These are phyloP conservation scores for Fonsecaea monophora DNA, from an alignment of 2,329 filamentous ascomycete species.

Conservation along the genomic window DNA sequence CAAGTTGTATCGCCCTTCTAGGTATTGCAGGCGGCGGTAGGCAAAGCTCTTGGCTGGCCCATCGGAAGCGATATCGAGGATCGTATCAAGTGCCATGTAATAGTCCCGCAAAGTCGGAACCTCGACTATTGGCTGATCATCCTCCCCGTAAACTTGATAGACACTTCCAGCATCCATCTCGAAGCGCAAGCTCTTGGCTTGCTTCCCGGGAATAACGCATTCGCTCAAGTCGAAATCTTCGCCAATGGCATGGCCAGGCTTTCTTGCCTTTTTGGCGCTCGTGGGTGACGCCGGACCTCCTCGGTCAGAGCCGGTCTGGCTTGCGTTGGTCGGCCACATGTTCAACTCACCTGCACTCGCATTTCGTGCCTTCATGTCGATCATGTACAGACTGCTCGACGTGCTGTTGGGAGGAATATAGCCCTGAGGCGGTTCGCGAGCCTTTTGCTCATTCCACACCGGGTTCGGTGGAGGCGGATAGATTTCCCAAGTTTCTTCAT, in stretches of 20 bases:
- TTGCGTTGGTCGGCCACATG: conserved; percentile 43
- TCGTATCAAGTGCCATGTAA: conserved; percentile 89
- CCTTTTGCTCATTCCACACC: conserved; percentile 75
- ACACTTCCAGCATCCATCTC: conserved; percentile 82
- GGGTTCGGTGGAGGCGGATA: conserved; percentile 93
- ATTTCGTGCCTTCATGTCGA: conserved; percentile 30
- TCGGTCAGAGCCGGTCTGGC: conserved; percentile 40
- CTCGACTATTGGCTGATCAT: conserved; percentile 73
- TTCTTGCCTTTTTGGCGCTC: conserved; percentile 68
- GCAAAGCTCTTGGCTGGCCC: conserved; percentile 97
- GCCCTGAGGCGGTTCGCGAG: conserved; percentile 42
- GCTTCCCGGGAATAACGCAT: conserved; percentile 77
- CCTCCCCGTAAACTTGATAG: conserved; percentile 82
- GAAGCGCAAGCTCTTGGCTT: conserved; percentile 73
- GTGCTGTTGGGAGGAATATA: conserved; percentile 40
- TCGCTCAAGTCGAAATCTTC: conserved; percentile 82
- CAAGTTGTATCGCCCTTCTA: conserved; percentile 96
- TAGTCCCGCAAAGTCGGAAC: conserved; percentile 95
- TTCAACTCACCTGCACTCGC: conserved; percentile 21
- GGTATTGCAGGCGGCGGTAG: conserved; percentile 89
- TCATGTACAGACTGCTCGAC: conserved; percentile 41
- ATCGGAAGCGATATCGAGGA: conserved; percentile 89
- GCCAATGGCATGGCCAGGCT: conserved; percentile 87
- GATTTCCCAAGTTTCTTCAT: conserved; percentile 81
- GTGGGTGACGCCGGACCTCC: conserved; percentile 49